Evolutionary conservation across 768 basidiomycete species (phyloP), one percentile per base, ranked within the genome.

Genomic region (Suillus ampliporus): DNA sequence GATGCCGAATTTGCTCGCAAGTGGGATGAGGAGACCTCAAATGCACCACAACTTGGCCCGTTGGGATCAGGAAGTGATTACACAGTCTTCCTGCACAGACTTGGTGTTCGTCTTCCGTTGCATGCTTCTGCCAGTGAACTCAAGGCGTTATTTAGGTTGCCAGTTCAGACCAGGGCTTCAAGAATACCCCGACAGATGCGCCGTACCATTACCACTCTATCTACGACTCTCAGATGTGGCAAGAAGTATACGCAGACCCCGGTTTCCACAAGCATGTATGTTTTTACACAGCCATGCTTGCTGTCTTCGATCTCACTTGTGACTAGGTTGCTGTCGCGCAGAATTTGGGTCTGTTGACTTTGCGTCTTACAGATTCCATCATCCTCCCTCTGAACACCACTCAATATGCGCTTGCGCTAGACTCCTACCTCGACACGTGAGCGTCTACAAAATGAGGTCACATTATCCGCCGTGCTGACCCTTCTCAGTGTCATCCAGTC

Each of bases 21-120:
- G 58, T 82, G 84, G 67, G 72, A 79, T 21, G 69, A 75, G 21
- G 69, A 76, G 14, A 72, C 82, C 65, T 64, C 69, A 53, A 61
- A 61, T n/a, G 50, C 43, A 52, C 38, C 63, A 37, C 38, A 21
- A 31, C 74, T 95, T 40, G 43, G 46, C 0, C 83, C 91, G 17
- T 77, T 95, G n/a, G 94, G 94, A 44, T 91, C 89, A 57, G 94
- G 94, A 28, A 94, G 92, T 62, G 97, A 98, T 75, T 98, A 84
- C 67, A 97, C 96, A 0, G 90, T 94, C 11, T 97, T 98, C 79
- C 77, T 99, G 69, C 94, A 98, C 74, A 81, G 88, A 46, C 80
- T 88, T 57, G 90, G 90, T 2, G 84, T 91, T 59, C 76, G 85
- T 10, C 60, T 68, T 23, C 8, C 15, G 44, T 11, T 44, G 34